Percentiles rank a stretch among this genome's conserved stretches.
Evolutionary conservation across 192 early-diverging fungal species (phyloP).

Genomic region (Backusella liffmaniae): DNA sequence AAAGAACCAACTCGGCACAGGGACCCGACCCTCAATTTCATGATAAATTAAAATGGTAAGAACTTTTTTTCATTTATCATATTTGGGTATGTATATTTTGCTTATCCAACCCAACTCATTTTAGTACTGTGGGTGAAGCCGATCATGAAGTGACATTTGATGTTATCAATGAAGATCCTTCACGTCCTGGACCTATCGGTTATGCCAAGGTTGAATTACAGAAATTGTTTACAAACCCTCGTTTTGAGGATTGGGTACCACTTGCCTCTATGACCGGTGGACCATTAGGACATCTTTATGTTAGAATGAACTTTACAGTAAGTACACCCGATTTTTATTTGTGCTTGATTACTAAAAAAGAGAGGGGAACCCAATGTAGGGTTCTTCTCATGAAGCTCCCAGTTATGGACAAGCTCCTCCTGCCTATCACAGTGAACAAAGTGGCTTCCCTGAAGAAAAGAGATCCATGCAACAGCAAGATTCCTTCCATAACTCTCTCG

Average conservation of each 20-base stretch:
- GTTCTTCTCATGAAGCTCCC: not conserved
- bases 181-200: constrained; percentile 23
- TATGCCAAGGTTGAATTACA: constrained; percentile 10
- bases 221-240: not conserved
- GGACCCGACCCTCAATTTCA: constrained; percentile 30
- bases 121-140: constrained; percentile 18
- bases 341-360: too few species aligned
- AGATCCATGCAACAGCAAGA: not conserved
- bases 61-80: not conserved
- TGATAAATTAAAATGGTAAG: constrained; percentile 28
- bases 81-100: too few species aligned
- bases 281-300: constrained; percentile 8
- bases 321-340: not conserved
- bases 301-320: constrained; percentile 8
- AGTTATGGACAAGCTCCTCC: not conserved
- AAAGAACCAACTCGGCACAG: constrained; percentile 25
- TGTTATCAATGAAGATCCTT: constrained; percentile 31
- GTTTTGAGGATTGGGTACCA: constrained; percentile 5
- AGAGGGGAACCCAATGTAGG: not conserved
- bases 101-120: too few species aligned
- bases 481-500: constrained; percentile 9
- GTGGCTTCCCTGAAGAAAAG: not conserved
- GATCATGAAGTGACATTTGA: constrained; percentile 23
- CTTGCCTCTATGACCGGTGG: not conserved
- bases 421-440: not conserved